Percentiles rank a stretch among this genome's conserved stretches.
Conservation (phyloP, 2,329 filamentous ascomycete genomes). For the Aphanoascus verrucosus region DNA sequence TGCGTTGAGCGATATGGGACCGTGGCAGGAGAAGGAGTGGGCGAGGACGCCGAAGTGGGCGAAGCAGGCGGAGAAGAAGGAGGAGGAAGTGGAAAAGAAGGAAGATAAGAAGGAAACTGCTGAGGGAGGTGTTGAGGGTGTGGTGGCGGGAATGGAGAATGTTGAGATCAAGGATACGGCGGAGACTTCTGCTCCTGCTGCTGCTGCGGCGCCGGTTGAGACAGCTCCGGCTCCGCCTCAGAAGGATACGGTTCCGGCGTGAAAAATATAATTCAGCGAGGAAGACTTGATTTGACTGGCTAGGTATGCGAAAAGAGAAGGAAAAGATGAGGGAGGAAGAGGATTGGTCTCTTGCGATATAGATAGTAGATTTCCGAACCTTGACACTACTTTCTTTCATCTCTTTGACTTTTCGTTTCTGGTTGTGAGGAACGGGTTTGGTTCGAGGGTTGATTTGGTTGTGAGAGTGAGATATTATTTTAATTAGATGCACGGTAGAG, state of each 20-base stretch:
- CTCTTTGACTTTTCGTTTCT: neutral
- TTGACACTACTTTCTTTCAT: neutral
- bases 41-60: conserved; percentile 37
- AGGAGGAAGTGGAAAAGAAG: conserved; percentile 22
- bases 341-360: conserved; percentile 3
- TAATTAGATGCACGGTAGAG: neutral
- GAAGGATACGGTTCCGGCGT: conserved; percentile 2
- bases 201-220: neutral
- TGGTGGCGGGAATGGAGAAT: neutral
- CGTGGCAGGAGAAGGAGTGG: conserved; percentile 54
- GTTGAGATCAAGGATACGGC: neutral
- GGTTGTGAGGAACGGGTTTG: neutral
- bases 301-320: neutral
- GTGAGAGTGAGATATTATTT: neutral
- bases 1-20: conserved; percentile 74
- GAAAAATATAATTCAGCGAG: neutral
- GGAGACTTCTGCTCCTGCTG: neutral
- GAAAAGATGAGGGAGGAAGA: neutral
- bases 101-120: too few species aligned
- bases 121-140: too few species aligned
- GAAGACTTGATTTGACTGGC: neutral
- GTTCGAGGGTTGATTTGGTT: neutral
- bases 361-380: conserved; percentile 8
- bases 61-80: conserved; percentile 23
- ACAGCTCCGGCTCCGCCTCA: neutral